Percentiles rank a stretch among this genome's conserved stretches.
Evolutionary conservation across 257 asterid genomes (phyloP).

Genomic region (Parsonsia alboflavescens): DNA sequence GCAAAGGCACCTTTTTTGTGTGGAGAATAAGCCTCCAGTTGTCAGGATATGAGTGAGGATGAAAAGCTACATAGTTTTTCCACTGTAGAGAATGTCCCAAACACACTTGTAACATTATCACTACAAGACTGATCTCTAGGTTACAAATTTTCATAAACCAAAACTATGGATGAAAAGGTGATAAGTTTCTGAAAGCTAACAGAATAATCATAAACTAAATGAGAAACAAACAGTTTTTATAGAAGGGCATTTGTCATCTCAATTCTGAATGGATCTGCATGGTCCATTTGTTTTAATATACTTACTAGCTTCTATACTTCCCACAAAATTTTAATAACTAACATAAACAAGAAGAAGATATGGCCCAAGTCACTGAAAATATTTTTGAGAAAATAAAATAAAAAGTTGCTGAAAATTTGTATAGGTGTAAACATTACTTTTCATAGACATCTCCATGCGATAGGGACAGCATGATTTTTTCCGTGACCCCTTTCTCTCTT

Average conservation of each 20-base stretch:
- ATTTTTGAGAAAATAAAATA: neutral
- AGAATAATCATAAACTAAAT: neutral
- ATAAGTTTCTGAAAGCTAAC: neutral
- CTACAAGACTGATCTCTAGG: neutral
- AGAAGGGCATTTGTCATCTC: constrained; percentile 89
- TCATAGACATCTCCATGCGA: constrained; percentile 85
- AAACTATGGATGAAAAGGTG: neutral
- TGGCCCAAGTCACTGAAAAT: neutral
- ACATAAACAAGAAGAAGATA: neutral
- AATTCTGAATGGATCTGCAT: constrained; percentile 75
- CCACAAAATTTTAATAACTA: constrained; percentile 86
- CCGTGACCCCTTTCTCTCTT: constrained; percentile 90
- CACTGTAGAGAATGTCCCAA: neutral
- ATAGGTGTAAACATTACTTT: constrained; percentile 35
- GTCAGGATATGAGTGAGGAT: too few species aligned
- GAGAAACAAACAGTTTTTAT: constrained; percentile 68
- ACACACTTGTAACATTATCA: neutral
- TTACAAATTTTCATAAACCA: neutral
- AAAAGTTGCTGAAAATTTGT: neutral
- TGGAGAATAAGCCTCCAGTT: too few species aligned
- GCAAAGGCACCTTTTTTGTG: too few species aligned
- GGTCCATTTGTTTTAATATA: constrained; percentile 83
- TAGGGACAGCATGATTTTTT: constrained; percentile 66
- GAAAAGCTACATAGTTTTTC: neutral
- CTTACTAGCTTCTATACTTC: constrained; percentile 80